Percentiles rank a stretch among this genome's conserved stretches.
Evolutionary conservation across 768 basidiomycete genomes (phyloP).

Genomic region (Lactifluus volemus): DNA sequence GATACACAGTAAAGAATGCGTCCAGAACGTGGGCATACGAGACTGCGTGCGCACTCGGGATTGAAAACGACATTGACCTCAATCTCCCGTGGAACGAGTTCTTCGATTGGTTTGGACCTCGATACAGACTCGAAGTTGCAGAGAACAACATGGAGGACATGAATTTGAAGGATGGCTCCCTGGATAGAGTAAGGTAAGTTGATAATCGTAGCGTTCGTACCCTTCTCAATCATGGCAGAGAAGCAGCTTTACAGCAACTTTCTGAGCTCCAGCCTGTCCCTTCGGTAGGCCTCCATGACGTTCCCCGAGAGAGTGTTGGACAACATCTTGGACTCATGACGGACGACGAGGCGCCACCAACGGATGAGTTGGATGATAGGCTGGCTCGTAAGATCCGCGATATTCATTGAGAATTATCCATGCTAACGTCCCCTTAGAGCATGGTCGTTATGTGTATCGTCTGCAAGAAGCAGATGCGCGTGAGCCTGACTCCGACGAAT

Average conservation of each 20-base stretch:
- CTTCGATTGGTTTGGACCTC: conserved; percentile 96
- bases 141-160: conserved; percentile 93
- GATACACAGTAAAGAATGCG: conserved; percentile 96
- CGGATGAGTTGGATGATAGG: conserved; percentile 57
- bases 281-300: conserved; percentile 77
- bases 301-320: conserved; percentile 62
- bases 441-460: conserved; percentile 49
- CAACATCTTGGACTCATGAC: conserved; percentile 50
- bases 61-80: conserved; percentile 66
- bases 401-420: background rate
- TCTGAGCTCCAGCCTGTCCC: conserved; percentile 64
- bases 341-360: conserved; percentile 34
- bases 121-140: conserved; percentile 87
- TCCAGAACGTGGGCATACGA: conserved; percentile 94
- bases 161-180: conserved; percentile 70
- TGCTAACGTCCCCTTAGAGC: conserved; percentile 35
- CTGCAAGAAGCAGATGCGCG: conserved; percentile 24
- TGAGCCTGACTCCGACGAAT: conserved; percentile 24
- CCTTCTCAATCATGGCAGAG: conserved; percentile 37
- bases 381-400: conserved; percentile 54
- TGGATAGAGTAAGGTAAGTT: conserved; percentile 66
- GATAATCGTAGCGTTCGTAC: conserved; percentile 20
- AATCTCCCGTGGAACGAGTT: conserved; percentile 83
- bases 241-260: conserved; percentile 45
- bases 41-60: conserved; percentile 89